Conservation (phyloP, 2,329 filamentous ascomycete genomes). For the Diaporthe humulicola region DNA sequence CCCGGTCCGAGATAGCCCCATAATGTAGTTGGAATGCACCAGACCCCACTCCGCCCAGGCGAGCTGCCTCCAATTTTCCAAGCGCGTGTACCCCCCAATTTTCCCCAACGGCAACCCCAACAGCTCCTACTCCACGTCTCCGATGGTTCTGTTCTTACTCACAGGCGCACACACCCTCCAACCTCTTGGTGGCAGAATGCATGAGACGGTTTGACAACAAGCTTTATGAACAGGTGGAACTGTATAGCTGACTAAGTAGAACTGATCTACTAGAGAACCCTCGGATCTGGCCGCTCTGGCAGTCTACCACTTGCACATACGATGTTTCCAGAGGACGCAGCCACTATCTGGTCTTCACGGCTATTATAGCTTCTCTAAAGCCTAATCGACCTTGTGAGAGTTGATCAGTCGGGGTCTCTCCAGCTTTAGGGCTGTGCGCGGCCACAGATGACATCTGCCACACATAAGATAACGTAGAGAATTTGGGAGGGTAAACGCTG, state of each 20-base stretch:
- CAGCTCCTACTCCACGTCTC: neutral
- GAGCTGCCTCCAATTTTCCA: neutral
- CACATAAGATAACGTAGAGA: neutral
- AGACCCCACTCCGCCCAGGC: neutral
- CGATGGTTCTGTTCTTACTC: neutral
- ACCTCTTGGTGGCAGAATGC: neutral
- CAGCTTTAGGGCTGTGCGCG: no score
- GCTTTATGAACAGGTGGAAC: no score
- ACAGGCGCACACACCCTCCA: no score
- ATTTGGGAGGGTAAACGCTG: conserved; percentile 45
- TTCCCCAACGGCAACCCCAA: neutral
- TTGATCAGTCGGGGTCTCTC: neutral
- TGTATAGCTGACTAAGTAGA: no score
- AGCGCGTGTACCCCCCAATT: neutral
- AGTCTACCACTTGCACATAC: no score
- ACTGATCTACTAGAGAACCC: no score
- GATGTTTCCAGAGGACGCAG: no score
- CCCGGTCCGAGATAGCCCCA: neutral
- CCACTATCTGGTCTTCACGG: no score
- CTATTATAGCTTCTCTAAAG: no score
- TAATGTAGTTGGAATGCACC: neutral
- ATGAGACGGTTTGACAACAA: neutral
- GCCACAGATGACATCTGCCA: neutral
- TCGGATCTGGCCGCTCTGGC: no score
- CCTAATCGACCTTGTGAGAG: neutral